Evolutionary conservation across 371 early-diverging fungal genomes (phyloP), one percentile per base, ranked within the genome.

Genomic region (Mortierella sp.): DNA sequence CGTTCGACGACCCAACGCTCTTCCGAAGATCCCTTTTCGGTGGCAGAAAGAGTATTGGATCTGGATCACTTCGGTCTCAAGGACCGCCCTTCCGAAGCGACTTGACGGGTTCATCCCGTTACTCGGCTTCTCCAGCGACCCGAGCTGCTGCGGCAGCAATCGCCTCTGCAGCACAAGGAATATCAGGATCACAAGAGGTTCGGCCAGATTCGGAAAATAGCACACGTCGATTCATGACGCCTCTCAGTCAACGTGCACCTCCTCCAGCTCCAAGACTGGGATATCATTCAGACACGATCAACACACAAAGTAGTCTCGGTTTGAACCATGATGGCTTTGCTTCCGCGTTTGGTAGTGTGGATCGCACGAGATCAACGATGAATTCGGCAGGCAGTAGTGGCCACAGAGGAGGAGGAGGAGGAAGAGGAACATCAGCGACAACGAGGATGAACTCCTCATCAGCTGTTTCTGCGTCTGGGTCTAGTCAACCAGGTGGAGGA

Each of bases 231-330:
- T 57, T 63, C 45, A 22, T 34, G 41, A 68, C 69, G 2, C 69
- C 68, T 14, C 63, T 64, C 37, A 17, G 54, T 2, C 45, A 51
- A 16, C 68, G 76, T 14, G 45, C 46, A 1, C 76, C 76, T 6
- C 76, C 76, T 27, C 65, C 68, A 1, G 76, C 69, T 16, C 76
- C 76, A 17, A 47, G 65, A 31, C 51, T 74, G 14, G 76, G 76
- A 2, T 74, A 68, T 49, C 60, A 68, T 43, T 68, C 68, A 24
- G 76, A 74, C 19, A 74, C 76, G 12, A 43, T 74, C 29, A 68
- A 60, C 60, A 74, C 76, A 17, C 76, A 68, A 52, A 74, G 76
- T 46, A 68, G 68, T 37, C 54, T 74, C 27, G 76, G 76, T 0
- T 52, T 74, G 46, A 74, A 68, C 50, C 68, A 74, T 21, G 68